These are phyloP conservation scores for Monosporascus sp. DNA, from an alignment of 2,329 filamentous ascomycete species.

Conservation along the genomic window DNA sequence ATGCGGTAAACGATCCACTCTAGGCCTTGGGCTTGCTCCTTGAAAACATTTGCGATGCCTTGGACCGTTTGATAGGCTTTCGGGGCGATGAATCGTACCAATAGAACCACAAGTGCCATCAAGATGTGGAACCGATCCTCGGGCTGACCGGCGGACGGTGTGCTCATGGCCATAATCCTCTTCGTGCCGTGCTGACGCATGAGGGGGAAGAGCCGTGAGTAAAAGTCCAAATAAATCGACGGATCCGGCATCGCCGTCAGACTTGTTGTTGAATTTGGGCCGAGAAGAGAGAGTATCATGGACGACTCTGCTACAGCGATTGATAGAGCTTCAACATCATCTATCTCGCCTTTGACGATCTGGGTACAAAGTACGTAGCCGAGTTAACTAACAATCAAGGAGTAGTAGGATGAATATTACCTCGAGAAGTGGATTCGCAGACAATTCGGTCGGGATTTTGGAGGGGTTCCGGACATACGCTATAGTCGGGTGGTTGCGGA, in stretches of 20 bases:
- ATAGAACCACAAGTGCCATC: neutral
- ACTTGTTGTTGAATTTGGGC: constrained; percentile 8
- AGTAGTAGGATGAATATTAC: constrained; percentile 1
- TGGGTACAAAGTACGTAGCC: neutral
- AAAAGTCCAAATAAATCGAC: constrained; percentile 11
- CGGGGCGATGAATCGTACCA: constrained; percentile 9
- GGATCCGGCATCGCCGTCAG: neutral
- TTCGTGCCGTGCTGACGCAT: constrained; percentile 25
- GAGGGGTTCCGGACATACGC: constrained; percentile 15
- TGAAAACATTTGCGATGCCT: constrained; percentile 15
- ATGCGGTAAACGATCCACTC: constrained; percentile 27
- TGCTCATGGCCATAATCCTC: constrained; percentile 30
- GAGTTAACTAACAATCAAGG: neutral
- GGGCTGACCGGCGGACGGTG: constrained; percentile 20
- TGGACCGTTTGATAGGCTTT: constrained; percentile 16
- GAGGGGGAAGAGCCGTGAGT: constrained; percentile 15
- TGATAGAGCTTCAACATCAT: constrained; percentile 12
- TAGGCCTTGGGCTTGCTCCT: constrained; percentile 13
- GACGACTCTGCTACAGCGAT: constrained; percentile 7
- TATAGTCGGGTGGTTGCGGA: constrained; percentile 20
- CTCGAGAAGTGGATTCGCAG: constrained; percentile 12
- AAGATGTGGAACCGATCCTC: constrained; percentile 20
- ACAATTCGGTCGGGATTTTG: constrained; percentile 20
- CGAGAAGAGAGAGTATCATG: constrained; percentile 19
- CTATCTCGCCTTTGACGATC: constrained; percentile 21